A percentile compares a stretch with the other conserved stretches of the same genome.
Conservation (phyloP, 768 basidiomycete genomes). For the Atractiella rhizophila region DNA sequence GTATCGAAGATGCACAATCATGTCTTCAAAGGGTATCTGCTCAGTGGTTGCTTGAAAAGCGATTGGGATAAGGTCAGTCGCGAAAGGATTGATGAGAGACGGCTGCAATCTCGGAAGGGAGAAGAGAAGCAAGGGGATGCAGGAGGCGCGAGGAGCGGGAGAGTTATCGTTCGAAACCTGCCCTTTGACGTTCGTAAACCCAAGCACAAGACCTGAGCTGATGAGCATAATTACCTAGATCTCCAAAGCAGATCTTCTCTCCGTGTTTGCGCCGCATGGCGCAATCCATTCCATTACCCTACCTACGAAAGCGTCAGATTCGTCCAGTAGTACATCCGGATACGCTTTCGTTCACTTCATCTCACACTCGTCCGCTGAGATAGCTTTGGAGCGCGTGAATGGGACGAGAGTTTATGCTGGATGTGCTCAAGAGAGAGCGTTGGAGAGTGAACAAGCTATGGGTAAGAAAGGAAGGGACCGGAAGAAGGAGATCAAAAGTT, state of each 20-base stretch:
- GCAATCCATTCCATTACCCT: conserved; percentile 65
- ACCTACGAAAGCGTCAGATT: conserved; percentile 33
- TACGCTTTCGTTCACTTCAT: conserved; percentile 94
- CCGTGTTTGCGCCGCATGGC: conserved; percentile 63
- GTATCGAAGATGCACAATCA: conserved; percentile 66
- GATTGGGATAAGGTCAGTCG: conserved; percentile 29
- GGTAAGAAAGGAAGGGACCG: conserved; percentile 25
- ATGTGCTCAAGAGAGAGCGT: conserved; percentile 12
- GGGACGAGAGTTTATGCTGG: conserved; percentile 44
- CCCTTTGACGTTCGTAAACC: conserved; percentile 30
- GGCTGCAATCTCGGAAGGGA: too few species aligned
- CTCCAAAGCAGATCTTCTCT: conserved; percentile 58
- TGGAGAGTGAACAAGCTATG: conserved; percentile 15
- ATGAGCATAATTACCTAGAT: conserved; percentile 26
- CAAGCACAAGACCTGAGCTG: not conserved
- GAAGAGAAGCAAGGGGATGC: too few species aligned
- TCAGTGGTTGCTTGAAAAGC: conserved; percentile 78
- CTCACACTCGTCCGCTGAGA: conserved; percentile 56
- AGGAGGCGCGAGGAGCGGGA: too few species aligned
- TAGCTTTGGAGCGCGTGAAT: conserved; percentile 53
- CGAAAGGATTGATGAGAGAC: conserved; percentile 21
- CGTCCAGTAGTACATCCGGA: too few species aligned
- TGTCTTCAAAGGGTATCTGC: conserved; percentile 62
- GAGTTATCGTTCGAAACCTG: conserved; percentile 75
- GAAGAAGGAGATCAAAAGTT: conserved; percentile 25